phyloP scores from a whole-genome alignment of 2,329 filamentous ascomycete species.

The Bipolaris victoriae region DNA sequence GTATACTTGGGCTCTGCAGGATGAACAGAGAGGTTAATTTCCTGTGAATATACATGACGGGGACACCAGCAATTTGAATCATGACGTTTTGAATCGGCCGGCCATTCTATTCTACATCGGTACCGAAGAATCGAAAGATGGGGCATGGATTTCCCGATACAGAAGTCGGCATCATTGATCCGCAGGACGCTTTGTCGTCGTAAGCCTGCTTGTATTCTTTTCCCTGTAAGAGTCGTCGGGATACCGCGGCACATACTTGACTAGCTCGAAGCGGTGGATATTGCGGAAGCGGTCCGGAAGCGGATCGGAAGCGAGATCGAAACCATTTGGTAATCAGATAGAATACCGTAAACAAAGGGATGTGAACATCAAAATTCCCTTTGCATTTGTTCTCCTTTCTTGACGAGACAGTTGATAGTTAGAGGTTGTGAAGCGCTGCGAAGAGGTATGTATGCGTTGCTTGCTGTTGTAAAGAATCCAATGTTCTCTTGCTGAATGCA shows the following conservation, averaged over 20 bases:
- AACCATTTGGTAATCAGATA: neutral
- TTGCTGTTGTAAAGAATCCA: neutral
- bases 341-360: neutral
- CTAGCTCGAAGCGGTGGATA: neutral
- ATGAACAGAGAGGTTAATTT: neutral
- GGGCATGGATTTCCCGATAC: neutral
- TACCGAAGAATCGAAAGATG: neutral
- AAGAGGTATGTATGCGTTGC: neutral
- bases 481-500: neutral
- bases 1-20: neutral
- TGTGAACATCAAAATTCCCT: neutral
- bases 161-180: neutral
- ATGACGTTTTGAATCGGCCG: neutral
- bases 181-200: neutral
- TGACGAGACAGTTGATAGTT: neutral
- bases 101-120: neutral
- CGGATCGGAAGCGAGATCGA: neutral
- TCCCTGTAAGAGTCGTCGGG: neutral
- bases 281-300: conserved; percentile 16
- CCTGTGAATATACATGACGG: neutral
- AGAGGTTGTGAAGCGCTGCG: neutral
- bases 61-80: neutral
- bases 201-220: neutral
- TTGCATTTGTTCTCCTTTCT: neutral
- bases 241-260: neutral